A percentile compares a stretch with the other conserved stretches of the same genome.
phyloP scores from a whole-genome alignment of 805 yeast genomes.

The Ogataea paraovalis region DNA sequence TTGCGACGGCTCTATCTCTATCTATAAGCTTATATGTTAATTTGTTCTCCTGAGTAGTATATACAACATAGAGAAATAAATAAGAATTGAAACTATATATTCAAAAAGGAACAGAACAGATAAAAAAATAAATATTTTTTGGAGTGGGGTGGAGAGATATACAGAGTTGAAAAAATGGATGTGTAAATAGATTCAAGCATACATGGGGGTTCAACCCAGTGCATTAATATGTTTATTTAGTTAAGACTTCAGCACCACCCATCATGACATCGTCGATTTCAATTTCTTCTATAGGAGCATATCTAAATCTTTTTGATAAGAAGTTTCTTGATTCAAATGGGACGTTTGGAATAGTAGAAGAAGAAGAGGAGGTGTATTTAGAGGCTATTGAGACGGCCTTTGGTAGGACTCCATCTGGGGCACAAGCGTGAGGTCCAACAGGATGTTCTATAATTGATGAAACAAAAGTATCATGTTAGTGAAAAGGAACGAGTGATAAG shows the following conservation, averaged over 20 bases:
- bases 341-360: slow-evolving; percentile 9
- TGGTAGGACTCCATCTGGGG: slow-evolving; percentile 34
- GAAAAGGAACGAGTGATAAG: too few relatives aligned
- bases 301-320: slow-evolving; percentile 73
- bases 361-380: slow-evolving; percentile 1
- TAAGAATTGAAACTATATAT: neutral
- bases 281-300: slow-evolving; percentile 51
- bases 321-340: slow-evolving; percentile 51
- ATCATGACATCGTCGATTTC: slow-evolving; percentile 75
- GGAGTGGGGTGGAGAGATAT: too few relatives aligned
- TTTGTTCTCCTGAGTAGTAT: too few relatives aligned
- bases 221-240: too few relatives aligned
- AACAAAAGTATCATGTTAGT: too few relatives aligned
- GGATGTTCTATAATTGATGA: slow-evolving; percentile 13
- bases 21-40: too few relatives aligned
- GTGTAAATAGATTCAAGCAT: too few relatives aligned
- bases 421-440: slow-evolving; percentile 33
- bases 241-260: slow-evolving; percentile 76
- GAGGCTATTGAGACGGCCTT: neutral
- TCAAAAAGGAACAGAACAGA: too few relatives aligned
- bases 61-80: too few relatives aligned
- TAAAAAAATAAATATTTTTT: neutral
- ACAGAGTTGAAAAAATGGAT: too few relatives aligned
- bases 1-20: too few relatives aligned
- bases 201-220: too few relatives aligned